Evolutionary conservation across 2,329 filamentous ascomycete genomes (phyloP), one percentile per base, ranked within the genome.

Genomic region (Didymellaceae sp.): DNA sequence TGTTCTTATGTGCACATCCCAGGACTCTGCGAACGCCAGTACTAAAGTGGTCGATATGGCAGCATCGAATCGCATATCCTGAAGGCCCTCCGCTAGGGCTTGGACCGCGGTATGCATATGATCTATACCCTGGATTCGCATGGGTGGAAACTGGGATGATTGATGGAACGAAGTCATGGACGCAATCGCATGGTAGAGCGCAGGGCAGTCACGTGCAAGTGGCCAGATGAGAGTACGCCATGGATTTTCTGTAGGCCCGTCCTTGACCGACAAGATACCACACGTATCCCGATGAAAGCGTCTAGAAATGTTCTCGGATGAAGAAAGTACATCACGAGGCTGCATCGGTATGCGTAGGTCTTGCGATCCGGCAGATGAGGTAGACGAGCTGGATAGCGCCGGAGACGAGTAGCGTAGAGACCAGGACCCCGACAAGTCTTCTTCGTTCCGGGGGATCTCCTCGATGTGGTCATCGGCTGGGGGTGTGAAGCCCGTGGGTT

Each of bases 141-240:
- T 72, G 4, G 76, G 70, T 1, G 84, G 82, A 17, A 77, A 75
- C 42, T 86, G 80, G 50, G 81, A 82, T 16, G 82, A 82, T 10
- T 81, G 82, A 63, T 89, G 87, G 61, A 89, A 89, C 1, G 85
- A 85, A 1, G 86, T 85, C 78, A 90, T 82, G 4, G 86, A 85
- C 32, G 83, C 81, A 45, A 89, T 80, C 4, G 87, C 86, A 73
- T 89, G 84, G 58, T 85, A 86, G 26, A 90, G 73, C 2, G 86
- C 86, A 2, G 85, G 83, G 4, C 82, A 86, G 38, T 85, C 78
- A 58, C 78, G 79, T 3, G 86, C 84, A 38, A 90, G 71, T 1
- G 87, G 86, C 85, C 86, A 88, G n/a, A 90, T 77, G 35, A 87
- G 75, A 5, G 82, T 88, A 21, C 86, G 80, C 87, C 87, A 90